Evolutionary conservation across 1,284 basidiomycete genomes (phyloP).

Genomic region (Marasmius sp.): DNA sequence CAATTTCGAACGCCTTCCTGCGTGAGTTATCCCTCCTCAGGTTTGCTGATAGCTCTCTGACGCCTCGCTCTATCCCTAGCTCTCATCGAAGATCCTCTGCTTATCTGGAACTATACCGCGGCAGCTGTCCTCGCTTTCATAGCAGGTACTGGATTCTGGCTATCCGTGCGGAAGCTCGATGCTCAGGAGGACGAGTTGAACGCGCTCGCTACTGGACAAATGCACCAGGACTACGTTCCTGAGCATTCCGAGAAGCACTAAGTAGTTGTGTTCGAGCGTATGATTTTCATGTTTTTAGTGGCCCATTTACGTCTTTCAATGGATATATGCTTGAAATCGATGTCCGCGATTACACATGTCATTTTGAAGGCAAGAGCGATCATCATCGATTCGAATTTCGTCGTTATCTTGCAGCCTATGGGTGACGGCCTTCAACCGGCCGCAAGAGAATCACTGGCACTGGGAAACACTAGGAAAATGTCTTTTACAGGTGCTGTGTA

Average conservation of each 20-base stretch:
- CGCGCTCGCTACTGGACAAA: slow-evolving; percentile 34
- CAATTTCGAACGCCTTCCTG: slow-evolving; percentile 71
- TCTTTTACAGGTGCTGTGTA: too few relatives aligned
- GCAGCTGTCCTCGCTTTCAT: slow-evolving; percentile 23
- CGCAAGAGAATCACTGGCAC: too few relatives aligned
- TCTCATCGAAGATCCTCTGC: slow-evolving; percentile 33
- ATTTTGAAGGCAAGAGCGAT: too few relatives aligned
- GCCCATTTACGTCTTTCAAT: too few relatives aligned
- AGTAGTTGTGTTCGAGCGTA: background rate
- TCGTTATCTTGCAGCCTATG: too few relatives aligned
- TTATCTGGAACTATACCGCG: slow-evolving; percentile 34
- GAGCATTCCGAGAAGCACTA: background rate
- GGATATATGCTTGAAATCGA: too few relatives aligned
- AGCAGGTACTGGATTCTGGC: slow-evolving; percentile 44
- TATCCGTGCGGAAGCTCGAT: slow-evolving; percentile 51
- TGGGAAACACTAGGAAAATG: too few relatives aligned
- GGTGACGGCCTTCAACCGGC: too few relatives aligned
- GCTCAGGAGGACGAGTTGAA: slow-evolving; percentile 49
- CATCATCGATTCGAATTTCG: too few relatives aligned
- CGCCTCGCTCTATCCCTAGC: slow-evolving; percentile 18
- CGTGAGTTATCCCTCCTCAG: slow-evolving; percentile 49
- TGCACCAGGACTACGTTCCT: slow-evolving; percentile 14
- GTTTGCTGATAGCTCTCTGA: background rate
- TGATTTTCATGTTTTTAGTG: background rate
- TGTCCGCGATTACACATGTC: too few relatives aligned